These are phyloP conservation scores for Puccinia novopanici DNA, from an alignment of 1,284 basidiomycete species.

Conservation along the genomic window DNA sequence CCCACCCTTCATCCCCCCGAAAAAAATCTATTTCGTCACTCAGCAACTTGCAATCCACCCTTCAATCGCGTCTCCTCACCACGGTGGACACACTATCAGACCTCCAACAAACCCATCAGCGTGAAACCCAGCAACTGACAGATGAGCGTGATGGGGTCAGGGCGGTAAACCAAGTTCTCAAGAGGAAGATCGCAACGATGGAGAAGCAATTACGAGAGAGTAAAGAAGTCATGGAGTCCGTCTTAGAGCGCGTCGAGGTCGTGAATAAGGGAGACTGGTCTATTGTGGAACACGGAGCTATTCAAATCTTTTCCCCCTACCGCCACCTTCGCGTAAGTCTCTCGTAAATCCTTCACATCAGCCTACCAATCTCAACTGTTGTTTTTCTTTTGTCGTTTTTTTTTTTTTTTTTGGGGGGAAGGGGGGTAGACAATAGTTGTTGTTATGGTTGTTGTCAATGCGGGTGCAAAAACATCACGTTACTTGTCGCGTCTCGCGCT, in stretches of 20 bases:
- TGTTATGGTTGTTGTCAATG: too few species aligned
- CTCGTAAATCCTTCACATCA: neutral
- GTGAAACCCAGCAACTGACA: slow-evolving; percentile 29
- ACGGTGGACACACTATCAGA: slow-evolving; percentile 44
- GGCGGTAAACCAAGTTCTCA: slow-evolving; percentile 44
- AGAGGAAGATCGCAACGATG: slow-evolving; percentile 33
- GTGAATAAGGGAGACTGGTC: slow-evolving; percentile 48
- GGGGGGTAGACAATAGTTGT: too few species aligned
- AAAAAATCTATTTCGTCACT: neutral
- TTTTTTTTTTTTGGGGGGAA: too few species aligned
- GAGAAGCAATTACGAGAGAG: slow-evolving; percentile 41
- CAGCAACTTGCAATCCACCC: slow-evolving; percentile 26
- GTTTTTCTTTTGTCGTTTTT: too few species aligned
- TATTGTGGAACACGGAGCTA: slow-evolving; percentile 39
- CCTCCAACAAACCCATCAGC: slow-evolving; percentile 37
- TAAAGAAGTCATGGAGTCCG: slow-evolving; percentile 44
- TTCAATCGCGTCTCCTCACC: neutral
- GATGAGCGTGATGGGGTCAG: slow-evolving; percentile 45
- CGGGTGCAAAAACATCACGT: too few species aligned
- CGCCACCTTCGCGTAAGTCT: neutral
- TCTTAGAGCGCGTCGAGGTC: slow-evolving; percentile 30
- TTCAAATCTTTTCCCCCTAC: slow-evolving; percentile 39
- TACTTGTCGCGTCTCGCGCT: too few species aligned
- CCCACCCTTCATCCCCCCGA: neutral
- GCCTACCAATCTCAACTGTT: neutral